Evolutionary conservation across 1,139 yeast species (phyloP), one percentile per base, ranked within the genome.

Genomic region (Hyphopichia buzzinii): DNA sequence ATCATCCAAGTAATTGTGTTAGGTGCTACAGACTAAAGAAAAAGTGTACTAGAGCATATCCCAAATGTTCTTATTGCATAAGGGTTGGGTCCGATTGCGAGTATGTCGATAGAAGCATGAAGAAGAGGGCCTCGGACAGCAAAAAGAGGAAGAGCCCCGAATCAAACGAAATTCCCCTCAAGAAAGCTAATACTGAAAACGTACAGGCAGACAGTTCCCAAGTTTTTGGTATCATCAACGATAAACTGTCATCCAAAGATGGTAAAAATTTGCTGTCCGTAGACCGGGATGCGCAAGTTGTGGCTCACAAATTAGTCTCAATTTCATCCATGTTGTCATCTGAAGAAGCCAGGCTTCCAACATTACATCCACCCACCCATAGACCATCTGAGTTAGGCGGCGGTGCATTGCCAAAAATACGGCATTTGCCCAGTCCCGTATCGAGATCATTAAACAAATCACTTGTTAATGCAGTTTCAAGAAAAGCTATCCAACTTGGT

Each of bases 1-100:
- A 59, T 38, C 68, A 60, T 36, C 52, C 63, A 8, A 59, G 56
- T 40, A 67, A 66, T 52, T 67, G 76, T 42, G 64, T 61, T 32
- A 46, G 75, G 29, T 70, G 76, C 49, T 68, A 70, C 41, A 46
- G 71, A 25, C 52, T 68, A 38, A 70, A 70, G 56, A 70, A 69
- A 44, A 68, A 67, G 43, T 70, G 75, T 39, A 57, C 62, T 38
- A 49, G 72, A 35, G 59, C 57, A 27, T 59, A 59, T 39, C 74
- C 75, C 3, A 52, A 47, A 34, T 70, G 76, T 40, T 44, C 55
- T 19, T 62, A 65, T 42, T 70, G 76, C 44, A 37, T 37, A 16
- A 62, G 59, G 39, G 55, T 71, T 1, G 59, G 64, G 2, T 49
- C 67, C 25, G 59, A 50, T 24, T 70, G 76, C 45, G 69, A 63